Conservation (phyloP, 768 basidiomycete species). For the Leccinum truebloodii region DNA sequence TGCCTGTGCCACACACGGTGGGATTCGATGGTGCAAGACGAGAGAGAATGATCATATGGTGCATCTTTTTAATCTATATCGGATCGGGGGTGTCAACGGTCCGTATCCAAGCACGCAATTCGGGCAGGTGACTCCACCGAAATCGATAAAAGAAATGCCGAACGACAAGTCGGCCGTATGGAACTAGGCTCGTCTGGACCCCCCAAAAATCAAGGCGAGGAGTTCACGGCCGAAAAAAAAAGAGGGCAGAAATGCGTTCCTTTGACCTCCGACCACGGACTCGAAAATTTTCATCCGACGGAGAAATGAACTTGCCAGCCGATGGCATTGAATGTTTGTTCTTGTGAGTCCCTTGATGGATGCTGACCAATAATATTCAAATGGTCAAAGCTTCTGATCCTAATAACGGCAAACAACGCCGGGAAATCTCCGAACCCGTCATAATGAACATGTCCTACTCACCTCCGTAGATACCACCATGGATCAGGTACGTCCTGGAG, state of each 20-base stretch:
- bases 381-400: slow-evolving; percentile 24
- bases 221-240: neutral
- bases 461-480: slow-evolving; percentile 11
- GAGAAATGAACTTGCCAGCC: slow-evolving; percentile 1
- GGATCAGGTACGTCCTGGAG: slow-evolving; percentile 27
- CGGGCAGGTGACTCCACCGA: slow-evolving; percentile 11
- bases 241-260: slow-evolving; percentile 5
- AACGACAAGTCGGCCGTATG: slow-evolving; percentile 2
- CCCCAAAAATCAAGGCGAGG: neutral
- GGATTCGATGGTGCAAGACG: slow-evolving; percentile 15
- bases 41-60: slow-evolving; percentile 13
- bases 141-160: slow-evolving; percentile 20
- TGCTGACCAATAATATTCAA: slow-evolving; percentile 13
- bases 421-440: neutral
- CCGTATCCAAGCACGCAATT: slow-evolving; percentile 17
- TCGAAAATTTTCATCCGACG: neutral
- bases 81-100: slow-evolving; percentile 35
- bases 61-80: slow-evolving; percentile 27
- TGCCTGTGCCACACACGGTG: slow-evolving; percentile 21
- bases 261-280: neutral
- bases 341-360: too few species aligned
- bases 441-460: neutral
- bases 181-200: slow-evolving; percentile 3
- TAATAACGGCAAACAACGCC: slow-evolving; percentile 34
- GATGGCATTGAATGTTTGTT: too few species aligned